A percentile compares a stretch with the other conserved stretches of the same genome.
Evolutionary conservation across 352 stramenopile genomes (phyloP).

Genomic region (Halophytophthora batemanensis): DNA sequence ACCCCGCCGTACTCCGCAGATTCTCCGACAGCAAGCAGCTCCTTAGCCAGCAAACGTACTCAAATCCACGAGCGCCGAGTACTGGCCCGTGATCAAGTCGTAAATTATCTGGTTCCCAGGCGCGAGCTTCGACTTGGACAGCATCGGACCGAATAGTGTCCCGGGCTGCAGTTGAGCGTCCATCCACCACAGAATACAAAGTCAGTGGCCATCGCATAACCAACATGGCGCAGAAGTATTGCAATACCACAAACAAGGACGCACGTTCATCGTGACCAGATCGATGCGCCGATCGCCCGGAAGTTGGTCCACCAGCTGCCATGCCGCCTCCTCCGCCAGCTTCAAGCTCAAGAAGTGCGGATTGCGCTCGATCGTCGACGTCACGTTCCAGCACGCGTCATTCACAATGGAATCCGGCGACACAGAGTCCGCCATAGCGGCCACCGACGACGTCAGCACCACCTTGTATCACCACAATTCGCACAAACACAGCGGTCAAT

Average conservation of each 20-base stretch:
- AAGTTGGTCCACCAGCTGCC: constrained; percentile 86
- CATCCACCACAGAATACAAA: not conserved
- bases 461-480: constrained; percentile 23
- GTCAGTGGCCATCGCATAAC: constrained; percentile 1
- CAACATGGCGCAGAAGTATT: not conserved
- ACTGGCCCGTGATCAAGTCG: constrained; percentile 83
- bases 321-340: constrained; percentile 81
- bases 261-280: constrained; percentile 85
- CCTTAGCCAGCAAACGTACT: constrained; percentile 54
- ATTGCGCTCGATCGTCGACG: constrained; percentile 79
- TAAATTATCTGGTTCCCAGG: constrained; percentile 87
- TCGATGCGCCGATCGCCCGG: constrained; percentile 78
- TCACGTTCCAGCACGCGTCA: constrained; percentile 84
- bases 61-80: constrained; percentile 83
- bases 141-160: constrained; percentile 76
- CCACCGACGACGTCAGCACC: constrained; percentile 82
- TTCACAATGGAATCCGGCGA: constrained; percentile 77
- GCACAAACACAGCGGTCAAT: not conserved
- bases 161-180: constrained; percentile 41
- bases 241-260: constrained; percentile 4
- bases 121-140: constrained; percentile 80
- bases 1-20: not conserved
- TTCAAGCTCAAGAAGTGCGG: constrained; percentile 88
- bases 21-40: not conserved
- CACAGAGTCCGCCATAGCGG: constrained; percentile 82